Base-by-base conservation (phyloP, 352 stramenopile genomes). In the Pythium oligandrum region DNA sequence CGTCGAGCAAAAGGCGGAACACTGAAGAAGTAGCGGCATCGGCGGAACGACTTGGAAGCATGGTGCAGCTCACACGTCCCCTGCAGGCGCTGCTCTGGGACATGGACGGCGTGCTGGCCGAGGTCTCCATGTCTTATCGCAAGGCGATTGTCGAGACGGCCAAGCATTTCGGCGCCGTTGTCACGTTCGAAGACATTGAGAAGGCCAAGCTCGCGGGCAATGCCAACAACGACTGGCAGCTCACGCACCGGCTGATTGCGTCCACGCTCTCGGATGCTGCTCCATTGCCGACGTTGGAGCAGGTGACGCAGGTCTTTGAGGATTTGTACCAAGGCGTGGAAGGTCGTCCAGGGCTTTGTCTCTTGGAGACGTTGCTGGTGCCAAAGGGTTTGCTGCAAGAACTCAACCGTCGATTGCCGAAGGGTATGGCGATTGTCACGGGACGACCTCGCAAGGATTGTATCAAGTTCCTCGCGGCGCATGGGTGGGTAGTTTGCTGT, bases 221-320 rank as follows among this genome's bases (percentile, higher is more conserved):
- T 49, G 92, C 93, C 56, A 99, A 99, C 78, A 98, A 98, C 70
- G 96, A 99, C 78, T 99, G 96, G 96, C 86, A 97, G 57, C 72
- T 98, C 44, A 97, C 90, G 39, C 78, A 95, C 49, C 86, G 94
- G 38, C 68, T 98, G 4, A 93, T 98, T 49, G 49, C 60, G 26
- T 61, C 52, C 26, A 74, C 75, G 9, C 44, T 59, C 3, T 17
- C 43, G 2, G 34, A 53, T 38, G 17, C 5, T 2, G 62, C 30
- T 2, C 6, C 45, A 1, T 52, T 63, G 17, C 74, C 77, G 8
- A 86, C 83, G n/a, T 70, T 98, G 4, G 90, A 97, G 35, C 55
- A 94, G 34, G 93, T 98, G 8, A 98, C 90, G 17, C 72, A 80
- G 7, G 91, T 86, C 30, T 99, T 99, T 68, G 94, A 99, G 63